These are phyloP conservation scores for Athelia psychrophila DNA, from an alignment of 1,284 basidiomycete species.

Conservation along the genomic window DNA sequence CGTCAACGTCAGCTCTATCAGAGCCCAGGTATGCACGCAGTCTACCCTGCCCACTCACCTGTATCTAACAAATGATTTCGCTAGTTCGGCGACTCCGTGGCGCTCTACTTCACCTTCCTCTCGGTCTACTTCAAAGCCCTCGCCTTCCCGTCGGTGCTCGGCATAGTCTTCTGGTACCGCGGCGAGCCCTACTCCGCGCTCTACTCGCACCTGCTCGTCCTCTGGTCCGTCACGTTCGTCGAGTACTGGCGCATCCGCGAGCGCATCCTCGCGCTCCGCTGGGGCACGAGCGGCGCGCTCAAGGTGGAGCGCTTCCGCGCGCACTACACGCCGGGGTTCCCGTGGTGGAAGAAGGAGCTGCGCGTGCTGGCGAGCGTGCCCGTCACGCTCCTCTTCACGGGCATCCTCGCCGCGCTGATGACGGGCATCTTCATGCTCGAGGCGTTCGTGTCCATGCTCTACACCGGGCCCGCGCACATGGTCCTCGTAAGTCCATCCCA, in stretches of 20 bases:
- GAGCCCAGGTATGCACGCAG: slow-evolving; percentile 44
- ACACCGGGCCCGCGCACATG: slow-evolving; percentile 82
- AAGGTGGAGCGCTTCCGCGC: slow-evolving; percentile 76
- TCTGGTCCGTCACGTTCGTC: slow-evolving; percentile 86
- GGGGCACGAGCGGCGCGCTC: slow-evolving; percentile 76
- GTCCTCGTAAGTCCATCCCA: slow-evolving; percentile 59
- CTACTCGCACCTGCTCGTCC: slow-evolving; percentile 73
- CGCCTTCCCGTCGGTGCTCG: slow-evolving; percentile 63
- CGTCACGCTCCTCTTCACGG: slow-evolving; percentile 75
- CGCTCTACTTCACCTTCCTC: slow-evolving; percentile 92
- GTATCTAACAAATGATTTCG: slow-evolving; percentile 2
- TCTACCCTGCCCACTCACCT: neutral
- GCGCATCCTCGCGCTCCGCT: slow-evolving; percentile 74
- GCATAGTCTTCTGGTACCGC: slow-evolving; percentile 61
- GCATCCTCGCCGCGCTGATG: slow-evolving; percentile 65
- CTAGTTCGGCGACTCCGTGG: slow-evolving; percentile 84
- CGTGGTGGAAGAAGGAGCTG: slow-evolving; percentile 78
- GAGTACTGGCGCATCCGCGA: slow-evolving; percentile 89
- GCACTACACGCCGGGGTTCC: slow-evolving; percentile 54
- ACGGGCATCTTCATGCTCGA: slow-evolving; percentile 85
- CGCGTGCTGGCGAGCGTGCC: slow-evolving; percentile 77
- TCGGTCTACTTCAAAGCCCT: slow-evolving; percentile 80
- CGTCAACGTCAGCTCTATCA: slow-evolving; percentile 55
- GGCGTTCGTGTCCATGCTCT: slow-evolving; percentile 82
- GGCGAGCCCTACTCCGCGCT: slow-evolving; percentile 69